Percentiles rank a stretch among this genome's conserved stretches.
Evolutionary conservation across 139 green algal genomes (phyloP).

Genomic region (Parachlorella kessleri): DNA sequence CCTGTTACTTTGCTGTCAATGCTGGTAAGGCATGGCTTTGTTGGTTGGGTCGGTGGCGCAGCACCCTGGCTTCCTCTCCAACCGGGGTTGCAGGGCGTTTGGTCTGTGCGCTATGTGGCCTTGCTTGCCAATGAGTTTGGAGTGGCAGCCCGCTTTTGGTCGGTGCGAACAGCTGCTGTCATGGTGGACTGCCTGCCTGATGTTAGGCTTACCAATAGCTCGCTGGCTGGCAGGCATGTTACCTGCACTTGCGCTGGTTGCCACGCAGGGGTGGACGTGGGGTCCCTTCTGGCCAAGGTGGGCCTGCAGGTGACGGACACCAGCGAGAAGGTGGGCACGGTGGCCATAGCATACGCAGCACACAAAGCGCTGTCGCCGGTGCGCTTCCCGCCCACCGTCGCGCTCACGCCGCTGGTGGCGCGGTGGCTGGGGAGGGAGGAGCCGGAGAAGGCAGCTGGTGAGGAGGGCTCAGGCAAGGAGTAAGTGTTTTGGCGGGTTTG

Average conservation of each 20-base stretch:
- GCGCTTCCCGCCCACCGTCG: slow-evolving; percentile 97
- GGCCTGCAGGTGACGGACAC: slow-evolving; percentile 72
- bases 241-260: too few relatives aligned
- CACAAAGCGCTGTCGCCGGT: slow-evolving; percentile 99
- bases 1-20: slow-evolving; percentile 90
- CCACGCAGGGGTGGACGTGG: slow-evolving; percentile 93
- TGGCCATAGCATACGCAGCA: slow-evolving; percentile 97
- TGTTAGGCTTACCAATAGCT: too few relatives aligned
- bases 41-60: too few relatives aligned
- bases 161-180: too few relatives aligned
- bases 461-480: not conserved
- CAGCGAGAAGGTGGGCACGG: slow-evolving; percentile 87
- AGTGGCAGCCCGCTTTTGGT: too few relatives aligned
- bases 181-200: too few relatives aligned
- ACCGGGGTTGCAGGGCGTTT: too few relatives aligned
- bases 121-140: too few relatives aligned
- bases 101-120: too few relatives aligned
- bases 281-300: slow-evolving; percentile 69
- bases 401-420: slow-evolving; percentile 96
- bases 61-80: too few relatives aligned
- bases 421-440: slow-evolving; percentile 71
- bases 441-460: not conserved
- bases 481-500: not conserved
- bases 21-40: too few relatives aligned
- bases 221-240: too few relatives aligned